Conservation (phyloP, 176 grass and related monocot species). For the Luzula sylvatica region DNA sequence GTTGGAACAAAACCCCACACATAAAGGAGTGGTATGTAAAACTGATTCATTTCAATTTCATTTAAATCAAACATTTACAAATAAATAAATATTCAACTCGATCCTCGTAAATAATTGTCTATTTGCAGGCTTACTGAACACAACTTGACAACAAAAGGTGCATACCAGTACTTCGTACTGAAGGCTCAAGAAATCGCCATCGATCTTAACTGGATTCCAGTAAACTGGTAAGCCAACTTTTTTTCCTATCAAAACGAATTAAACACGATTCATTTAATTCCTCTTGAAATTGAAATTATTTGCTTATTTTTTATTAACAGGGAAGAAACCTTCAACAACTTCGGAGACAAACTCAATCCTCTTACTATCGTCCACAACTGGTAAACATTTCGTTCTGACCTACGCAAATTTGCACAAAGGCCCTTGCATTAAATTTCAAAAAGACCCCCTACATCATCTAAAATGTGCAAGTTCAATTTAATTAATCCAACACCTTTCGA, state of each 20-base stretch:
- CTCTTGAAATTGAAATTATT: neutral
- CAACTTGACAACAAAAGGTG: slow-evolving; percentile 84
- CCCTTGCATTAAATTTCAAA: too few species aligned
- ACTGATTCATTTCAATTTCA: neutral
- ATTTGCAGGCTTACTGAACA: slow-evolving; percentile 54
- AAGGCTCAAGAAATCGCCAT: slow-evolving; percentile 78
- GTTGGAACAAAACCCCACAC: slow-evolving; percentile 78
- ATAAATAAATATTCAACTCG: neutral
- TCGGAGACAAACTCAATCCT: slow-evolving; percentile 73
- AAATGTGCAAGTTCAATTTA: too few species aligned
- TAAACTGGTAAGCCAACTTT: slow-evolving; percentile 55
- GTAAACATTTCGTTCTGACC: slow-evolving; percentile 29
- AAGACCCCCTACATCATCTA: too few species aligned
- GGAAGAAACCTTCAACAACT: slow-evolving; percentile 99
- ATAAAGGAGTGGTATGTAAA: slow-evolving; percentile 76
- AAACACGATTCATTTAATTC: too few species aligned
- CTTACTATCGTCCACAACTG: slow-evolving; percentile 86
- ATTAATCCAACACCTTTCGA: too few species aligned
- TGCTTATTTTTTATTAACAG: slow-evolving; percentile 21
- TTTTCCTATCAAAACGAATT: neutral
- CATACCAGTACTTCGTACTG: slow-evolving; percentile 92
- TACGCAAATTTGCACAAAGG: too few species aligned
- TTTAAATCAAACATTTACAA: slow-evolving; percentile 5
- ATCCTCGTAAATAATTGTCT: neutral
- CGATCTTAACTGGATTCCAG: slow-evolving; percentile 64